phyloP scores from a whole-genome alignment of 495 filamentous ascomycete genomes.

The Rhypophila decipiens region DNA sequence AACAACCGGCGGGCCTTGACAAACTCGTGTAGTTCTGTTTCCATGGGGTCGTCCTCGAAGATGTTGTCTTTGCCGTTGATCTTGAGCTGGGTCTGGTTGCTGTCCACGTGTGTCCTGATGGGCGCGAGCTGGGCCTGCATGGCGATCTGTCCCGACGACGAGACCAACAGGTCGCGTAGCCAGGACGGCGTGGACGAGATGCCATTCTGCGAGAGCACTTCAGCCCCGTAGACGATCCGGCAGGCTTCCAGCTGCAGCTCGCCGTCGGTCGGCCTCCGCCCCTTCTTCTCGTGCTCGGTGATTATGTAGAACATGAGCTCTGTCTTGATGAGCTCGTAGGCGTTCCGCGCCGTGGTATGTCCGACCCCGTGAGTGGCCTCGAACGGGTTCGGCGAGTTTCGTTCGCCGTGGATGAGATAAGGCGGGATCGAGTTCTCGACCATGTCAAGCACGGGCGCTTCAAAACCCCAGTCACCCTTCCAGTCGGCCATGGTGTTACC shows the following conservation, averaged over 20 bases:
- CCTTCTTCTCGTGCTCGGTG: slow-evolving; percentile 22
- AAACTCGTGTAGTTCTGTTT: slow-evolving; percentile 42
- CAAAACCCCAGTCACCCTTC: slow-evolving; percentile 70
- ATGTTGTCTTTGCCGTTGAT: slow-evolving; percentile 44
- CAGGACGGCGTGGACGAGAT: slow-evolving; percentile 34
- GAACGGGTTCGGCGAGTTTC: slow-evolving; percentile 42
- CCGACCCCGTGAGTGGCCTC: slow-evolving; percentile 29
- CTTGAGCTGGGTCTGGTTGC: slow-evolving; percentile 27
- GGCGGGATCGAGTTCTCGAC: slow-evolving; percentile 64
- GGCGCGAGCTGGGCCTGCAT: slow-evolving; percentile 30
- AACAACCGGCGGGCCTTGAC: slow-evolving; percentile 42
- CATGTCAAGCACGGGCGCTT: slow-evolving; percentile 48
- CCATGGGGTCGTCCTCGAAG: slow-evolving; percentile 42
- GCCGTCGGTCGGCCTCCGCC: slow-evolving; percentile 29
- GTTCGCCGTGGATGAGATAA: slow-evolving; percentile 53
- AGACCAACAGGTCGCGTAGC: slow-evolving; percentile 49
- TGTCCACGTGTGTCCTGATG: slow-evolving; percentile 25
- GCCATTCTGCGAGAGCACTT: slow-evolving; percentile 22
- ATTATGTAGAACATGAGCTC: slow-evolving; percentile 39
- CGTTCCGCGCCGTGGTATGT: slow-evolving; percentile 33
- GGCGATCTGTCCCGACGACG: slow-evolving; percentile 28
- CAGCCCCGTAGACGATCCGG: slow-evolving; percentile 34
- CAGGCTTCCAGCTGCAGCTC: slow-evolving; percentile 39
- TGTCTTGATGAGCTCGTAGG: slow-evolving; percentile 47
- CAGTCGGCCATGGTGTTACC: slow-evolving; percentile 63